Base-by-base conservation (phyloP, 805 yeast species). In the Saccharomycopsis javanensis region DNA sequence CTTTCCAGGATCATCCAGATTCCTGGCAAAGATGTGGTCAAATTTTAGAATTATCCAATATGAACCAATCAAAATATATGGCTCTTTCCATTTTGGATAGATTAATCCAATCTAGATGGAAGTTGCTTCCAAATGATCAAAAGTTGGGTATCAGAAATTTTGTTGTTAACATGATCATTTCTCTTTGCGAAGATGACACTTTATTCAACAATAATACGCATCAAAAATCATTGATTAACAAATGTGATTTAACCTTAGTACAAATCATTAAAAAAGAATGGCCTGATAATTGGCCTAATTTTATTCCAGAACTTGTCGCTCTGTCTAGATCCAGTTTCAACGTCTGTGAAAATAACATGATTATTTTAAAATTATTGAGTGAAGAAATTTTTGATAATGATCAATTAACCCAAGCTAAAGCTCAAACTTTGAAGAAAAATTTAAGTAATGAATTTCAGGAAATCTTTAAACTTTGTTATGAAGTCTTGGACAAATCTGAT, bases 281-380 rank as follows among this genome's bases (percentile, higher is more conserved):
- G 99, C 99, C 99, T 34, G 88, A 85, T 64, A 87, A 91, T 69
- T 94, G 99, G 99, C 98, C 98, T 18, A 87, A 85, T 65, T 94
- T 94, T 66, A 86, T 94, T 54, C 96, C 97, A 16, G 99, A 94
- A 69, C 80, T 94, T 57, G 94, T 92, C 51, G 80, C 79, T 60
- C 85, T 96, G 62, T 84, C 95, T 51, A 81, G 88, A 62, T 82
- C 92, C 13, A 85, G 94, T 23, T 82, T 87, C 70, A 92, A 90
- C 66, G 97, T 94, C 55, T 94, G 99, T 74, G 99, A 94, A 71
- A 94, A 94, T 74, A 94, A 94, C 72, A 92, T 94, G 98, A 83
- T 84, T 61, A 91, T 94, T 59, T 78, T 94, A 68, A 86, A 86
- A 65, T 76, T 94, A 62, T 78, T 94, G 64, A 85, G 95, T 55